These are phyloP conservation scores for Rhizopogon vulgaris DNA, from an alignment of 768 basidiomycete species.

Conservation along the genomic window DNA sequence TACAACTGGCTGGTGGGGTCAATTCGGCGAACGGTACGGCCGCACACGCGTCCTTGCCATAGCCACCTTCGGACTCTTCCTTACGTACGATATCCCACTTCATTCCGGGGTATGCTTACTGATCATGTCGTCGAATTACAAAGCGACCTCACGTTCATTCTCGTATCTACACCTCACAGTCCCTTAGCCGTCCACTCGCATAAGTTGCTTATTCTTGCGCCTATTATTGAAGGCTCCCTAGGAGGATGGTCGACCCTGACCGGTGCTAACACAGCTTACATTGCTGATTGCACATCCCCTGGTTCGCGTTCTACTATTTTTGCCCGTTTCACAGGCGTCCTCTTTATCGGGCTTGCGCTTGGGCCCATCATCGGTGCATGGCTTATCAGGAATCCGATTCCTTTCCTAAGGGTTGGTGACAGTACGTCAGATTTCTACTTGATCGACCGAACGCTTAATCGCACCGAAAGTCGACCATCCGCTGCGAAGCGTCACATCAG, in stretches of 20 bases:
- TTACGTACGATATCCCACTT: conserved; percentile 55
- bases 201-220: conserved; percentile 69
- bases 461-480: conserved; percentile 22
- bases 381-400: conserved; percentile 40
- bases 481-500: conserved; percentile 35
- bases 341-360: conserved; percentile 69
- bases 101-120: conserved; percentile 2
- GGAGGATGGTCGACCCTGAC: conserved; percentile 71
- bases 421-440: conserved; percentile 9
- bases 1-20: conserved; percentile 85
- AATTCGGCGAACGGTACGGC: conserved; percentile 69
- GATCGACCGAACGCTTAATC: conserved; percentile 5
- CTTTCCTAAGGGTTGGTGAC: conserved; percentile 22
- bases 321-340: conserved; percentile 65
- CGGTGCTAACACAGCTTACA: conserved; percentile 62
- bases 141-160: conserved; percentile 74
- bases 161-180: conserved; percentile 66
- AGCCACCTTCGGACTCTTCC: conserved; percentile 61
- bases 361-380: conserved; percentile 68
- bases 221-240: conserved; percentile 71
- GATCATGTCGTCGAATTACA: conserved; percentile 3
- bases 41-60: conserved; percentile 68
- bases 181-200: conserved; percentile 61
- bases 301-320: conserved; percentile 72
- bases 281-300: conserved; percentile 75